phyloP scores from a whole-genome alignment of 805 yeast species.

The Candida xiaguanensis region DNA sequence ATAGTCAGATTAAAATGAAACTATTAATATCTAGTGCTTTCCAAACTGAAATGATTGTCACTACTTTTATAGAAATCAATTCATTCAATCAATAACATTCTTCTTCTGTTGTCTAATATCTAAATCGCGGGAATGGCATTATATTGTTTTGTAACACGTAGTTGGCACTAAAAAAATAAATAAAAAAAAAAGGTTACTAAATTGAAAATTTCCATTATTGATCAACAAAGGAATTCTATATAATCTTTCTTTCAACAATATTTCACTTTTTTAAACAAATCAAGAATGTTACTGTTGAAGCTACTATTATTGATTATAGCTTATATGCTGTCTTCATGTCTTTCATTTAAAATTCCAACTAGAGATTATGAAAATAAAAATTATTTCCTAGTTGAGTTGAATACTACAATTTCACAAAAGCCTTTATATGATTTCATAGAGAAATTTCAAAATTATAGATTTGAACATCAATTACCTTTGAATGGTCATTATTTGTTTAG shows the following conservation, averaged over 20 bases:
- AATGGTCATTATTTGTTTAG: conserved; percentile 69
- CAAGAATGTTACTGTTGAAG: conserved; percentile 7
- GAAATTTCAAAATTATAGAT: conserved; percentile 38
- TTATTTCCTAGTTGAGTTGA: conserved; percentile 63
- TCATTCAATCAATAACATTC: too few species aligned
- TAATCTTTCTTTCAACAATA: conserved; percentile 1
- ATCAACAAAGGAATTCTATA: conserved; percentile 1
- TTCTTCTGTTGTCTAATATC: too few species aligned
- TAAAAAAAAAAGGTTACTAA: background rate
- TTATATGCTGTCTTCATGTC: conserved; percentile 3
- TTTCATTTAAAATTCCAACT: conserved; percentile 12
- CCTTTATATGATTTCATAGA: conserved; percentile 33
- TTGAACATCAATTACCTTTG: conserved; percentile 62
- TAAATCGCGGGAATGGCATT: too few species aligned
- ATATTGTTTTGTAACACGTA: background rate
- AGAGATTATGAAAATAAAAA: conserved; percentile 48
- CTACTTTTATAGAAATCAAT: too few species aligned
- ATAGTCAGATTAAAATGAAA: too few species aligned
- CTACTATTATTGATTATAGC: conserved; percentile 6
- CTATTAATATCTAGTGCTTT: too few species aligned
- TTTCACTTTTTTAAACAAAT: background rate
- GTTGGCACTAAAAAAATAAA: background rate
- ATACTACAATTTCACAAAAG: conserved; percentile 21
- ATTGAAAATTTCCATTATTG: conserved; percentile 1
- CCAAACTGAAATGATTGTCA: too few species aligned